Percentiles rank a stretch among this genome's conserved stretches.
Conservation (phyloP, 306 rosid species). For the Ziziphus jujuba region DNA sequence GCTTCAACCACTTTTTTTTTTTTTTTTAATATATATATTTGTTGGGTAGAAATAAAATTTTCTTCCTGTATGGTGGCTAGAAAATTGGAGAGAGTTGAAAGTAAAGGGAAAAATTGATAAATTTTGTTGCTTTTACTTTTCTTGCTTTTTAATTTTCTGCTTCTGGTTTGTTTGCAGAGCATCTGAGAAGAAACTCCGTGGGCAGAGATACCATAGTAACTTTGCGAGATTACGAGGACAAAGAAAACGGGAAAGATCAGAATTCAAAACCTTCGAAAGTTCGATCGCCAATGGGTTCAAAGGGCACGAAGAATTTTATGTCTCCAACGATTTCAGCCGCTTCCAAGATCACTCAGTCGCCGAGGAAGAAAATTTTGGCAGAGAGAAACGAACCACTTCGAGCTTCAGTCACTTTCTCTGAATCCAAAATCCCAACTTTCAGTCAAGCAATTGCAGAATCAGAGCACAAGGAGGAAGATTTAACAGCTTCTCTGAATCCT, state of each 20-base stretch:
- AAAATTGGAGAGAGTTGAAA: conserved; percentile 12
- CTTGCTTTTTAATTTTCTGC: background rate
- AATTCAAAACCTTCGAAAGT: conserved; percentile 36
- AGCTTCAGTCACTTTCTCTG: conserved; percentile 35
- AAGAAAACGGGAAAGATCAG: conserved; percentile 73
- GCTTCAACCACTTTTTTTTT: background rate
- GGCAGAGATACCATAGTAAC: conserved; percentile 38
- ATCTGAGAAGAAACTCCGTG: conserved; percentile 43
- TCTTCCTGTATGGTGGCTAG: background rate
- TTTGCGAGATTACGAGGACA: conserved; percentile 48
- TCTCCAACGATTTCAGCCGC: conserved; percentile 89
- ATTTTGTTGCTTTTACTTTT: background rate
- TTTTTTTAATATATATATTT: background rate
- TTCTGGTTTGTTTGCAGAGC: conserved; percentile 38
- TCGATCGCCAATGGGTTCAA: conserved; percentile 60
- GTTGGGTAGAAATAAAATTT: background rate
- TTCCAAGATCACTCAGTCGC: conserved; percentile 59
- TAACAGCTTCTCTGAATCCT: conserved; percentile 29
- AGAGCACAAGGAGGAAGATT: conserved; percentile 30
- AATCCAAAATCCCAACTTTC: conserved; percentile 36
- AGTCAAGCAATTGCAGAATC: conserved; percentile 16
- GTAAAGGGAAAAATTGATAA: background rate
- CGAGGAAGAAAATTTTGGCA: conserved; percentile 61
- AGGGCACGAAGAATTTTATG: conserved; percentile 75
- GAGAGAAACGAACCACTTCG: conserved; percentile 67